Base-by-base conservation (phyloP, 495 filamentous ascomycete genomes). In the Neurospora africana region DNA sequence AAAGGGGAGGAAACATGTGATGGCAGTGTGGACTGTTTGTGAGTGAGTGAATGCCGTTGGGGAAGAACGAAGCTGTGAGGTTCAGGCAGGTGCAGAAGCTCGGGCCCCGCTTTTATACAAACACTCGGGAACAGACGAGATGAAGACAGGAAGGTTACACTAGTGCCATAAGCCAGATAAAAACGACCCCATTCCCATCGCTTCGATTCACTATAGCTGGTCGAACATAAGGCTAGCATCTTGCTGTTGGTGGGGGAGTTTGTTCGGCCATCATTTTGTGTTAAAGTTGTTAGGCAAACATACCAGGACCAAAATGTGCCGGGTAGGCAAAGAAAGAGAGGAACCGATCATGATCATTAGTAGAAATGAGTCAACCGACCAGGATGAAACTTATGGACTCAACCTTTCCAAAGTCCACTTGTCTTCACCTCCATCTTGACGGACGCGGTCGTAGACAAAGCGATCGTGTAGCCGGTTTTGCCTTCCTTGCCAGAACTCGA, bases 401-500 rank as follows among this genome's bases (percentile, higher is more conserved):
- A 89, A 76, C 76, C 88, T 84, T 74, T 89, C 84, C 73, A 89
- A 82, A 72, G 81, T 85, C 84, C 88, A 92, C 75, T 81, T 83
- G 17, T 76, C 79, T 65, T 78, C 79, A 37, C 78, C 79, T 47
- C 76, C 79, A 21, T 79, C 76, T 21, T 76, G 75, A 13, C 68
- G 79, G 53, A 85, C 84, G 75, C 86, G 89, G 30, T 87, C 86
- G 84, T 98, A 99, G 73, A 89, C 83, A 81, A 98, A 98, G 33
- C 95, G 92, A 89, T 98, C 93, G 86, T 97, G 93, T 79, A 97
- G 81, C 41, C 95, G 87, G 84, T 90, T 97, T 71, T 90, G 85
- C 71, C 96, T 86, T 44, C 95, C 95, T 83, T 97, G 92, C 95
- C 94, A 97, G 81, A 98, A 98, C 85, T 97, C 94, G 44, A 98